Conservation (phyloP, 2,329 filamentous ascomycete genomes). For the Trichoderma arundinaceum region DNA sequence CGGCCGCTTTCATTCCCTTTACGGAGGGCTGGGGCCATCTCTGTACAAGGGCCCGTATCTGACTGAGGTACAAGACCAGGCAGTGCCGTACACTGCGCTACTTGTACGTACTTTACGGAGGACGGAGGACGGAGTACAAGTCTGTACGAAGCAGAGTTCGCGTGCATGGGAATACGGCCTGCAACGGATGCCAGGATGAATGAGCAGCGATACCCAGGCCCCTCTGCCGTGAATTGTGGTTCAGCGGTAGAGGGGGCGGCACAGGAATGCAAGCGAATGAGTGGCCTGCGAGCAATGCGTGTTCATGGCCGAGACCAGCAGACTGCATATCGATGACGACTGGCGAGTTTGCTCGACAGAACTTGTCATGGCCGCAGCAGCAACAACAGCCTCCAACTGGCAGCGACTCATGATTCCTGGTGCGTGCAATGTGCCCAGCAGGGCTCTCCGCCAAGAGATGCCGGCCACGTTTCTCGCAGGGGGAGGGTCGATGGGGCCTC, state of each 20-base stretch:
- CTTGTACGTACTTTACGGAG: slow-evolving; percentile 19
- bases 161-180: slow-evolving; percentile 25
- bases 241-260: slow-evolving; percentile 4
- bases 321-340: slow-evolving; percentile 14
- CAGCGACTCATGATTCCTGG: slow-evolving; percentile 2
- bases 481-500: slow-evolving; percentile 19
- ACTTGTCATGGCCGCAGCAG: slow-evolving; percentile 1
- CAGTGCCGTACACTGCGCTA: neutral
- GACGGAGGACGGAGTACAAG: slow-evolving; percentile 1
- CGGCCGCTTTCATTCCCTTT: slow-evolving; percentile 22
- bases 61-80: neutral
- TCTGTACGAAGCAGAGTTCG: slow-evolving; percentile 12
- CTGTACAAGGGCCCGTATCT: slow-evolving; percentile 9
- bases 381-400: slow-evolving; percentile 2
- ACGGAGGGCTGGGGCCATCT: slow-evolving; percentile 8
- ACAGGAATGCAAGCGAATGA: slow-evolving; percentile 19
- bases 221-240: slow-evolving; percentile 9
- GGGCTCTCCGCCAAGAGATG: slow-evolving; percentile 30
- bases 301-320: slow-evolving; percentile 2
- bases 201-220: slow-evolving; percentile 9
- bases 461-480: slow-evolving; percentile 28
- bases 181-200: slow-evolving; percentile 21
- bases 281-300: neutral
- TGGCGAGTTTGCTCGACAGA: neutral
- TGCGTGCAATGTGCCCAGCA: slow-evolving; percentile 20